Percentiles rank a stretch among this genome's conserved stretches.
Conservation (phyloP, 202 grass and related monocot species). For the Sporobolus alterniflorus region DNA sequence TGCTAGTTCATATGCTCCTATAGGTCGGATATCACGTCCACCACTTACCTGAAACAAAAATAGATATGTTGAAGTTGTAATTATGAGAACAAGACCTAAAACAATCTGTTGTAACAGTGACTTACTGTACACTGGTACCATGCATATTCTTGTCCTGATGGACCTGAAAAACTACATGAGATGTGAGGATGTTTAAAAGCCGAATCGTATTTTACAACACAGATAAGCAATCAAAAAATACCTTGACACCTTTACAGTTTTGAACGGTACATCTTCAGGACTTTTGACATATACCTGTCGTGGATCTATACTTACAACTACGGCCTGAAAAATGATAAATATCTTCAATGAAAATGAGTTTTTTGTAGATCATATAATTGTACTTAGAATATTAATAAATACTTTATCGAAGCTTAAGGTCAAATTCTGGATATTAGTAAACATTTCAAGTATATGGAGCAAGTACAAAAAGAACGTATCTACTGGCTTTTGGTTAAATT, state of each 20-base stretch:
- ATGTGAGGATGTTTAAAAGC: constrained; percentile 29
- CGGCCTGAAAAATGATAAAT: constrained; percentile 76
- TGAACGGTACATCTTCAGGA: constrained; percentile 86
- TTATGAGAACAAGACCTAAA: background rate
- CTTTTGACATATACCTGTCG: constrained; percentile 82
- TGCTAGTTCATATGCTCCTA: constrained; percentile 98
- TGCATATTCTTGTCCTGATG: constrained; percentile 91
- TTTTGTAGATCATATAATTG: constrained; percentile 1
- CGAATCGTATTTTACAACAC: constrained; percentile 16
- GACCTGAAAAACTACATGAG: constrained; percentile 62
- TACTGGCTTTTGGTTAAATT: constrained; percentile 1
- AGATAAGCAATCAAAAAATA: constrained; percentile 39
- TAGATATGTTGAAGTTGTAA: background rate
- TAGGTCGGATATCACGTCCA: constrained; percentile 77
- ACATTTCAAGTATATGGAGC: background rate
- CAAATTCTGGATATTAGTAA: background rate
- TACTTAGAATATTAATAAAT: background rate
- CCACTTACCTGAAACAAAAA: constrained; percentile 69
- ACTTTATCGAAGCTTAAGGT: background rate
- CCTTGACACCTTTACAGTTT: constrained; percentile 82
- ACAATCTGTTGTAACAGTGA: background rate
- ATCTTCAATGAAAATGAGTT: constrained; percentile 2
- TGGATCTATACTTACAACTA: constrained; percentile 99
- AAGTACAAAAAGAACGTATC: background rate
- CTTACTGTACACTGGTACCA: constrained; percentile 99